Evolutionary conservation across 306 rosid genomes (phyloP), one percentile per base, ranked within the genome.

Genomic region (Cucumis sativus): DNA sequence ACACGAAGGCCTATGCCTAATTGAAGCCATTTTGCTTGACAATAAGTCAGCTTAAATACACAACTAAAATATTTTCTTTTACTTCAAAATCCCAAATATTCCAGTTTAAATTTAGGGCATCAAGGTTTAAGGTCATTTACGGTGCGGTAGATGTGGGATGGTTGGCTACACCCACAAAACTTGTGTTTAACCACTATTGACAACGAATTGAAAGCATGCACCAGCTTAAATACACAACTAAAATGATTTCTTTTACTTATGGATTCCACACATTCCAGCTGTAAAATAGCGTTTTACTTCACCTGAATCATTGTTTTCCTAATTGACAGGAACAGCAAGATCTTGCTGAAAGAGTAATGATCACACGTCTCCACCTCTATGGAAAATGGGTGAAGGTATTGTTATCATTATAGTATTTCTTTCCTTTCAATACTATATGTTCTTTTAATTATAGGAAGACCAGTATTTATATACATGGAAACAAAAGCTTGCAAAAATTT

Each of bases 311-410:
- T 21, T 12, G 33, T n/a, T 40, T 69, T 18, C 20, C 30, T 63
- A 25, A 54, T 86, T 81, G 66, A 75, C 82, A 95, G 97, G 99
- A 95, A 88, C 88, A 79, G 30, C 99, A 89, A 40, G 91, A 86
- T 39, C 97, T 95, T 78, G 99, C 99, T 4, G 99, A 95, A 82
- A 88, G 99, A 87, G 97, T 95, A 76, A 95, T 95, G 99, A 80
- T 95, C 76, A 95, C 99, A 43, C 75, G 99, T 78, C 99, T 95
- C 73, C 92, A 92, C 81, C 93, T 95, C 39, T 95, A 92, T 73
- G 87, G 96, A 21, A 92, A 92, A 92, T 95, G 99, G 99, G 77
- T 88, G 51, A 90, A 95, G 99, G 99, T 92, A 84, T 81, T 77
- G 20, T 39, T 82, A 23, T 80, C 41, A 28, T 20, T 35, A 1